Conservation (phyloP, 805 yeast genomes). For the Candida pini region DNA sequence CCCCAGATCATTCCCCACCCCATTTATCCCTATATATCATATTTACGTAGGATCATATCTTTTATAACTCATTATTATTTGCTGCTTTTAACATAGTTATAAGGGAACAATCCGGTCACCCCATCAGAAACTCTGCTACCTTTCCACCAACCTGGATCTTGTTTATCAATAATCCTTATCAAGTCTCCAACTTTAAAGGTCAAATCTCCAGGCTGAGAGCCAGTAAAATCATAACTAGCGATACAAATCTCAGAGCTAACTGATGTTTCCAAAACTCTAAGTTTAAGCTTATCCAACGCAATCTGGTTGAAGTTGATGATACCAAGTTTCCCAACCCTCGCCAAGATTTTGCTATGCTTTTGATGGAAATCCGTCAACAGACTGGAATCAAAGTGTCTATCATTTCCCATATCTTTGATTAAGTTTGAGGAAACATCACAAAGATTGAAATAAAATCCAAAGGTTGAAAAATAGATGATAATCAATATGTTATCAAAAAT, state of each 20-base stretch:
- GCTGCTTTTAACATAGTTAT: conserved; percentile 34
- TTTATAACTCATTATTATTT: no score
- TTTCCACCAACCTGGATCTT: conserved; percentile 45
- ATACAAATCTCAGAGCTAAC: conserved; percentile 23
- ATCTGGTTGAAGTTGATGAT: conserved; percentile 14
- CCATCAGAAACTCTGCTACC: conserved; percentile 36
- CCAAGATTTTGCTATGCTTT: conserved; percentile 5
- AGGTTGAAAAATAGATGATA: conserved; percentile 32
- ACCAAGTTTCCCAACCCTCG: conserved; percentile 6
- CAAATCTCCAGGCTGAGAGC: conserved; percentile 37
- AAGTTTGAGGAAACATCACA: conserved; percentile 7
- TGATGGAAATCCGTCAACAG: conserved; percentile 7
- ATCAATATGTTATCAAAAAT: conserved; percentile 30
- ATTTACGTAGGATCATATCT: no score
- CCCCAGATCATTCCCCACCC: no score
- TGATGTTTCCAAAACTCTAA: conserved; percentile 11
- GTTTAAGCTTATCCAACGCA: conserved; percentile 12
- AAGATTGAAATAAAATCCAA: conserved; percentile 28
- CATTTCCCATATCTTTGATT: conserved; percentile 7
- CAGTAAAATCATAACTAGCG: conserved; percentile 37
- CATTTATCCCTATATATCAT: no score
- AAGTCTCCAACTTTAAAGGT: conserved; percentile 37
- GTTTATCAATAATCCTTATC: conserved; percentile 33
- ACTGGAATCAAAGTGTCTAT: conserved; percentile 3
- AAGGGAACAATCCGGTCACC: conserved; percentile 38